Percentiles rank a stretch among this genome's conserved stretches.
Conservation (phyloP, 441 rosid species). For the Dalechampia spathulata region DNA sequence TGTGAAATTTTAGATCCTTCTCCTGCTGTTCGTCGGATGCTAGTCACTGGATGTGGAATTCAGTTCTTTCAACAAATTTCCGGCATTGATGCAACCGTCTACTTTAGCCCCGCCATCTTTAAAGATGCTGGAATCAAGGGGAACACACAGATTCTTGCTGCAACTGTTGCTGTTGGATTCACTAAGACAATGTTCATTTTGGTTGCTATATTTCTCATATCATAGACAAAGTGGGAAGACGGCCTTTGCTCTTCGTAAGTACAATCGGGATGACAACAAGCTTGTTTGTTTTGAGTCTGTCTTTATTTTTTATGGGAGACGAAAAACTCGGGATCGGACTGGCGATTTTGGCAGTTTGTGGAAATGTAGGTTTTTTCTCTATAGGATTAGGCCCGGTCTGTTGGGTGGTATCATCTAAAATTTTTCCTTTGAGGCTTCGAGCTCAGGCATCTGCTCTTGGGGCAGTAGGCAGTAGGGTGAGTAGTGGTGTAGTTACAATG, state of each 20-base stretch:
- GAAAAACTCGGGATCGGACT: conserved; percentile 42
- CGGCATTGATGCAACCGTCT: conserved; percentile 79
- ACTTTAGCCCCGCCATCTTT: conserved; percentile 77
- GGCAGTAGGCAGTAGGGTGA: conserved; percentile 73
- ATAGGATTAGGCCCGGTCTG: conserved; percentile 80
- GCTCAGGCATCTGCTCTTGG: conserved; percentile 89
- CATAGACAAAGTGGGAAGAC: conserved; percentile 69
- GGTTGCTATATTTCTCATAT: conserved; percentile 65
- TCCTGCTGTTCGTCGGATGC: conserved; percentile 56
- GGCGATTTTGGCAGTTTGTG: conserved; percentile 62
- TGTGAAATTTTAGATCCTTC: conserved; percentile 65
- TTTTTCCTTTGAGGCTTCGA: conserved; percentile 65
- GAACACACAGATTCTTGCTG: conserved; percentile 62
- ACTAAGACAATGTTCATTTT: conserved; percentile 63
- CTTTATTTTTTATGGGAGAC: conserved; percentile 41
- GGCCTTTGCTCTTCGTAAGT: conserved; percentile 74
- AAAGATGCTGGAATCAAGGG: conserved; percentile 57
- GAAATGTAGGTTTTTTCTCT: conserved; percentile 83
- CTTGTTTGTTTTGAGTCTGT: conserved; percentile 46
- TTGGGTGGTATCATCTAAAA: conserved; percentile 86
- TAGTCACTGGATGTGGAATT: conserved; percentile 74
- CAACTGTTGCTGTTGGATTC: conserved; percentile 77
- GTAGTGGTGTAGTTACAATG: conserved; percentile 79
- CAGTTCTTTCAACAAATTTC: conserved; percentile 86
- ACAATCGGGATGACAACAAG: conserved; percentile 78